These are phyloP conservation scores for Chaetomium sp. DNA, from an alignment of 2,329 filamentous ascomycete species.

Conservation along the genomic window DNA sequence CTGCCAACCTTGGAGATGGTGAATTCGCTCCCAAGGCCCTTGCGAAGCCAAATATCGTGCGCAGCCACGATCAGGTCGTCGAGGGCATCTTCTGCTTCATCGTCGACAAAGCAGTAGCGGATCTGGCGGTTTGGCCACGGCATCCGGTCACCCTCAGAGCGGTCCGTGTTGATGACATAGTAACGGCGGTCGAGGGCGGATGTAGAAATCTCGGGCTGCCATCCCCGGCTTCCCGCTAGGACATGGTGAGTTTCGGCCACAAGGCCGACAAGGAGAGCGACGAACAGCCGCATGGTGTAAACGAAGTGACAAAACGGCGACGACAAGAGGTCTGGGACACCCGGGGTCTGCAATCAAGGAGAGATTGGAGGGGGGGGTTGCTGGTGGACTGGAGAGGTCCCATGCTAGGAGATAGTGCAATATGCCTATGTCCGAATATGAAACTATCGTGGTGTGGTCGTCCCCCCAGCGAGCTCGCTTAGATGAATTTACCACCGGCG, in stretches of 20 bases:
- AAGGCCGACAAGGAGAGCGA: background rate
- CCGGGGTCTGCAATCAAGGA: background rate
- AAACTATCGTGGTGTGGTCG: background rate
- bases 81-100: constrained; percentile 4
- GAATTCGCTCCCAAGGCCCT: constrained; percentile 8
- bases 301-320: background rate
- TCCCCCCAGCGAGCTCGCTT: background rate
- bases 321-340: background rate
- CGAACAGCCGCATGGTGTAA: background rate
- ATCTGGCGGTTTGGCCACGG: constrained; percentile 15
- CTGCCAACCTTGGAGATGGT: constrained; percentile 7
- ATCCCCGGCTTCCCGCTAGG: constrained; percentile 2
- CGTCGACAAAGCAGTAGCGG: constrained; percentile 13
- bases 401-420: background rate
- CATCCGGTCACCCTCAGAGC: constrained; percentile 13
- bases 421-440: background rate
- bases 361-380: background rate
- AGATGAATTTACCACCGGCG: background rate
- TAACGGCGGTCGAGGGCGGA: background rate
- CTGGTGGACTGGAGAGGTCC: background rate
- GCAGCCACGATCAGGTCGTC: background rate
- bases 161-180: constrained; percentile 9
- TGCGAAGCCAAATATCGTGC: constrained; percentile 5
- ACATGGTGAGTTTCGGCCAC: background rate
- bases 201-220: background rate